Conservation (phyloP, 2,329 filamentous ascomycete species). For the Hortaea sp. region DNA sequence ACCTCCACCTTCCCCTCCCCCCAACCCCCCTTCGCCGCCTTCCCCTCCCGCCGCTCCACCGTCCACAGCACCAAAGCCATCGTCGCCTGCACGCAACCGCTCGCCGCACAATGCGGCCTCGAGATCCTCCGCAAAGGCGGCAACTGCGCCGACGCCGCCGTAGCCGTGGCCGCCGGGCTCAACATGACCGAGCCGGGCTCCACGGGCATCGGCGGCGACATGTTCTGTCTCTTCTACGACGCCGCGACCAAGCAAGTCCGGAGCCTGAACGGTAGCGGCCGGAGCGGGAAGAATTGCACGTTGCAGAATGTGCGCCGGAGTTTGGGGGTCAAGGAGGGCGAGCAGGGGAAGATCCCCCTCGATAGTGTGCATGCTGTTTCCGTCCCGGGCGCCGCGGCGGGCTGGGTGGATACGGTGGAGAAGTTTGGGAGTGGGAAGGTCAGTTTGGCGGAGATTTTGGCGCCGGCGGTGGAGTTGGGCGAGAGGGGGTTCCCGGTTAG, state of each 20-base stretch:
- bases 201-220: conserved; percentile 92
- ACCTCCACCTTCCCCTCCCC: conserved; percentile 41
- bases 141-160: conserved; percentile 93
- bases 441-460: conserved; percentile 63
- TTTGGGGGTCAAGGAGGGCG: conserved; percentile 53
- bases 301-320: conserved; percentile 61
- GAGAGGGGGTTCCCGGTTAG: conserved; percentile 87
- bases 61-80: conserved; percentile 91
- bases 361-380: conserved; percentile 71
- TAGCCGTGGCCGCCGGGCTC: conserved; percentile 82
- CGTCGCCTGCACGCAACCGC: conserved; percentile 77
- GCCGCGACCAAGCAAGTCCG: conserved; percentile 71
- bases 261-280: conserved; percentile 88
- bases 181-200: conserved; percentile 90
- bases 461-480: conserved; percentile 72
- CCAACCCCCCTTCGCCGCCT: conserved; percentile 48
- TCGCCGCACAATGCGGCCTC: conserved; percentile 81
- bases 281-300: conserved; percentile 58
- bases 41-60: conserved; percentile 74
- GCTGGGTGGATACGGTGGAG: conserved; percentile 84
- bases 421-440: conserved; percentile 83
- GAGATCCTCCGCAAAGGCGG: conserved; percentile 77
- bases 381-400: conserved; percentile 80
- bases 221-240: conserved; percentile 92
- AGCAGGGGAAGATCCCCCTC: conserved; percentile 56